Evolutionary conservation across 805 yeast genomes (phyloP).

Genomic region (Barnettozyma sucrosica): DNA sequence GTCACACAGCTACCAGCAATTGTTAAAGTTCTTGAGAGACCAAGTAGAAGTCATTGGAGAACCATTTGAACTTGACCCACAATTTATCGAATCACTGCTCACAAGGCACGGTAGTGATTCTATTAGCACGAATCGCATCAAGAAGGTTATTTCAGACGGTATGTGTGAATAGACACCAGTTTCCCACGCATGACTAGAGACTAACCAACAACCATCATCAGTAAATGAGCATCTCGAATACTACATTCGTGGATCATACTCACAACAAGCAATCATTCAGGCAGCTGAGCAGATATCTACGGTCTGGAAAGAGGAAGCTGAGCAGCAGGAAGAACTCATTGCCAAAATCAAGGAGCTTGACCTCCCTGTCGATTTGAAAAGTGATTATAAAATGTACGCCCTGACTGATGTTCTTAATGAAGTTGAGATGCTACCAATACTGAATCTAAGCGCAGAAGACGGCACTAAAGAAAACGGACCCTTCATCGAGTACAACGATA

Average conservation of each 20-base stretch:
- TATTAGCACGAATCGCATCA: neutral
- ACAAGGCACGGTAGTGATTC: conserved; percentile 2
- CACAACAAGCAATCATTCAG: conserved; percentile 21
- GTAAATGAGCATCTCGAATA: neutral
- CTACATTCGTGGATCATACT: conserved; percentile 11
- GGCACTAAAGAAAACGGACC: conserved; percentile 2
- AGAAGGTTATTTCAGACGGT: neutral
- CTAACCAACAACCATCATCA: neutral
- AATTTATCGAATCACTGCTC: neutral
- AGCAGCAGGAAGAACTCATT: conserved; percentile 5
- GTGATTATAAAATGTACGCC: conserved; percentile 17
- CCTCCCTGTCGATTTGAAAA: conserved; percentile 14
- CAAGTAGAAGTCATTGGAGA: conserved; percentile 8
- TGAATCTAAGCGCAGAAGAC: neutral
- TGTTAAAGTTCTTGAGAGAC: conserved; percentile 12
- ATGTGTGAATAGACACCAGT: neutral
- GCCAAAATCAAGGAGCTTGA: conserved; percentile 8
- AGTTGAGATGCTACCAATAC: conserved; percentile 17
- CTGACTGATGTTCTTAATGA: conserved; percentile 15
- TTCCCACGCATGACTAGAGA: neutral
- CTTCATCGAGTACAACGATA: conserved; percentile 9
- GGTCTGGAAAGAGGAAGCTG: conserved; percentile 11
- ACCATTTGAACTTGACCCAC: conserved; percentile 10
- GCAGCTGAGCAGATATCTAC: conserved; percentile 17
- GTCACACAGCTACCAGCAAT: conserved; percentile 7